These are phyloP conservation scores for Dacryopinax primogenitus DNA, from an alignment of 768 basidiomycete genomes.

Conservation along the genomic window DNA sequence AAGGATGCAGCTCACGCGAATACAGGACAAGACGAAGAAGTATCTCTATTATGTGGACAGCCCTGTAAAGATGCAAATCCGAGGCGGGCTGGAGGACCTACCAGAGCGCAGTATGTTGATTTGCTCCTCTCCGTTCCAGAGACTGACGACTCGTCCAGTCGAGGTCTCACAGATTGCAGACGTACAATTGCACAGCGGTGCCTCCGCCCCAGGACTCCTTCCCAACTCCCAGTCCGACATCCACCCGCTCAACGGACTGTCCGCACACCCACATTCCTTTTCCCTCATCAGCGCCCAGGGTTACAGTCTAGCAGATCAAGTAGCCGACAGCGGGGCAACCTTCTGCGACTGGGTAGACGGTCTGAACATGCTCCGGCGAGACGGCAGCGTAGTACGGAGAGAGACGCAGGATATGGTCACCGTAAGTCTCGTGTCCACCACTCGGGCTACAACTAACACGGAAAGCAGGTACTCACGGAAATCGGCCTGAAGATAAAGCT, in stretches of 20 bases:
- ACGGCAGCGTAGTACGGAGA: conserved; percentile 67
- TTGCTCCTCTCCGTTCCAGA: background rate
- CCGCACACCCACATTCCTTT: conserved; percentile 51
- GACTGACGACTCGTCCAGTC: conserved; percentile 25
- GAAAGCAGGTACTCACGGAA: conserved; percentile 75
- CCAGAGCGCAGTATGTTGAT: conserved; percentile 54
- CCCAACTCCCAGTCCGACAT: conserved; percentile 6
- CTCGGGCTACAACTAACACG: too few species aligned
- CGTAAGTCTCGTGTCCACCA: background rate
- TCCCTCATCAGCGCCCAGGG: conserved; percentile 58
- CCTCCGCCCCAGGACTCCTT: conserved; percentile 41
- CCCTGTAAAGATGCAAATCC: conserved; percentile 62
- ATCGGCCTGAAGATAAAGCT: conserved; percentile 86
- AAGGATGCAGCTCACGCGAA: background rate
- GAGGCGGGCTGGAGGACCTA: conserved; percentile 72
- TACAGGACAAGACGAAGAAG: conserved; percentile 61
- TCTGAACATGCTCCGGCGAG: conserved; percentile 69
- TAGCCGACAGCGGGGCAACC: conserved; percentile 60
- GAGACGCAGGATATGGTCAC: conserved; percentile 73
- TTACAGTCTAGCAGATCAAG: conserved; percentile 61
- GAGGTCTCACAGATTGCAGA: conserved; percentile 71
- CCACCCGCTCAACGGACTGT: conserved; percentile 33
- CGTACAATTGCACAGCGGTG: conserved; percentile 61
- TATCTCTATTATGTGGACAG: conserved; percentile 80
- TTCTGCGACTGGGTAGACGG: conserved; percentile 96